Percentiles rank a stretch among this genome's conserved stretches.
phyloP scores from a whole-genome alignment of 2,329 filamentous ascomycete species.

The Byssochlamys sp. region DNA sequence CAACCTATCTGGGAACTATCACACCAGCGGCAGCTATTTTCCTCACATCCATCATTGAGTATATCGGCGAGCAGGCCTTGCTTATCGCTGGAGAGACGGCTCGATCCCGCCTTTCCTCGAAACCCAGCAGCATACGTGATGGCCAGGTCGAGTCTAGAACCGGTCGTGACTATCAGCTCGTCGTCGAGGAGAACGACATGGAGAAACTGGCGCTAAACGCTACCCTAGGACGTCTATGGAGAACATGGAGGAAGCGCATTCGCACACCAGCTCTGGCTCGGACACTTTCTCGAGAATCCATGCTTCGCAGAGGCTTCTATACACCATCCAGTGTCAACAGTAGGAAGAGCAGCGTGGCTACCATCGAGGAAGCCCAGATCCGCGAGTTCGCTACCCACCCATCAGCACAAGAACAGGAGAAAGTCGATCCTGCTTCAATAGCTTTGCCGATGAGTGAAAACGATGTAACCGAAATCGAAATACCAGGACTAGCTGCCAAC shows the following conservation, averaged over 20 bases:
- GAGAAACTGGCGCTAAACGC: conserved; percentile 85
- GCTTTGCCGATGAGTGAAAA: conserved; percentile 38
- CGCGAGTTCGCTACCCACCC: conserved; percentile 7
- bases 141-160: conserved; percentile 41
- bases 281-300: conserved; percentile 34
- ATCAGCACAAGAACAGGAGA: conserved; percentile 10
- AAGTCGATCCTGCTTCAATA: conserved; percentile 23
- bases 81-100: conserved; percentile 80
- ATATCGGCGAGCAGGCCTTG: conserved; percentile 81
- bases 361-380: conserved; percentile 21
- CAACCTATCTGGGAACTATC: conserved; percentile 53
- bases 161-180: conserved; percentile 51
- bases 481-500: conserved; percentile 56
- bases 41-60: conserved; percentile 86
- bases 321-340: conserved; percentile 16
- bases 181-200: conserved; percentile 86
- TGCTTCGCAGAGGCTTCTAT: conserved; percentile 20
- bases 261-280: conserved; percentile 27
- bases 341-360: conserved; percentile 30
- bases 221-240: conserved; percentile 80
- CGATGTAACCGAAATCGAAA: conserved; percentile 71
- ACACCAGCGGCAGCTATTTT: conserved; percentile 92
- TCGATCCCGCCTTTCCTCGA: conserved; percentile 32
- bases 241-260: conserved; percentile 79
- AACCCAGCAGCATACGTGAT: conserved; percentile 45